Base-by-base conservation (phyloP, 2,329 filamentous ascomycete species). In the Didymosphaeria variabile region DNA sequence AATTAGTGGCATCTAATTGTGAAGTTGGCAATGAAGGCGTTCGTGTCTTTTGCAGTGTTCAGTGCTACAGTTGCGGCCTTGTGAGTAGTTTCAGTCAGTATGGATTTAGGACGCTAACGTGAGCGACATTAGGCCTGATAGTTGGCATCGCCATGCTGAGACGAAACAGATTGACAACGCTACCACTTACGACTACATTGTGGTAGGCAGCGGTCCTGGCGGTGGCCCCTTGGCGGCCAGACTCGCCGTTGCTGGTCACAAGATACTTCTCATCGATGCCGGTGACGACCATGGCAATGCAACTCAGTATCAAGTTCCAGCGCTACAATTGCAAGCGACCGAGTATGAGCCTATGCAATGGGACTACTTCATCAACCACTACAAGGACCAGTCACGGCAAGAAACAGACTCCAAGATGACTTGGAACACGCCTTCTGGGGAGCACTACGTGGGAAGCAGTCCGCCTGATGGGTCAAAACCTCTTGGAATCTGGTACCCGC, bases 311-410 rank as follows among this genome's bases (percentile, higher is more conserved):
- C 12, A 6, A 12, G 23, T 31, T 15, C 23, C 45, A 1, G 26
- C 12, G 13, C n/a, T 57, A 17, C 19, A 21, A 10, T 6, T 38
- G 5, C 36, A 38, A 7, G n/a, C 29, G 8, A 38, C 44, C 2
- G 21, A 21, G 42, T 46, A 46, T 19, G 29, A 32, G 23, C 23
- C 23, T 49, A 82, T 86, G 64, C 77, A 81, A 47, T 90, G 87
- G 87, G 84, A 88, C 70, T 89, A 86, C 74, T 90, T 85, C 59
- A 84, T 88, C 7, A 82, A 82, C 38, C 87, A 89, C 70, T 88
- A 87, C 65, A 77, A 17, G 13, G 12, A 29, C 13, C 15, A 29
- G 15, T 5, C n/a, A 7, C 5, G 29, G 9, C 23, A 31, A 12
- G 6, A 29, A n/a, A 17, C 17, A 12, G 45, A 49, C 15, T n/a